phyloP scores from a whole-genome alignment of 2,329 filamentous ascomycete species.

The Colletotrichum sp. region DNA sequence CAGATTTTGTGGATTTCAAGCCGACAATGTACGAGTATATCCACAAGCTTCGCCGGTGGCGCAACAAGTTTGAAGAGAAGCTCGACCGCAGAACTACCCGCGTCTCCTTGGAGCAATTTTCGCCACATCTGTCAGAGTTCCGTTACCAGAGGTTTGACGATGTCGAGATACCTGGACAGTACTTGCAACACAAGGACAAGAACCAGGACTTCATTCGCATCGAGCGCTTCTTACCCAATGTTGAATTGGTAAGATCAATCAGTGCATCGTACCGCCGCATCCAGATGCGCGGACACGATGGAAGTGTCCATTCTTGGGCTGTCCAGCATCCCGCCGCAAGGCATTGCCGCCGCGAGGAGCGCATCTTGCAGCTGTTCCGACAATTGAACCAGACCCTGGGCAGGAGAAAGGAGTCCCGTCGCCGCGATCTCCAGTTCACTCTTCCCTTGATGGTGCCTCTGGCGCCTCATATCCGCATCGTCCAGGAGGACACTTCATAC shows the following conservation, averaged over 20 bases:
- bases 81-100: slow-evolving; percentile 81
- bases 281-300: slow-evolving; percentile 96
- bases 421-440: slow-evolving; percentile 94
- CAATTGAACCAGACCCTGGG: slow-evolving; percentile 93
- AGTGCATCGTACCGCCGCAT: slow-evolving; percentile 90
- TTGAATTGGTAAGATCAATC: slow-evolving; percentile 90
- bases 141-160: slow-evolving; percentile 98
- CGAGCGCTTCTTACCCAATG: slow-evolving; percentile 93
- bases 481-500: slow-evolving; percentile 94
- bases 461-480: slow-evolving; percentile 91
- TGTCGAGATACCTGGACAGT: slow-evolving; percentile 96
- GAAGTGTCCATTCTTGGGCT: slow-evolving; percentile 94
- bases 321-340: slow-evolving; percentile 94
- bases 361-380: slow-evolving; percentile 94
- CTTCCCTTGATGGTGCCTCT: slow-evolving; percentile 95
- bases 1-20: slow-evolving; percentile 94
- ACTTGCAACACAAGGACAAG: slow-evolving; percentile 96
- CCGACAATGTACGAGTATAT: slow-evolving; percentile 99
- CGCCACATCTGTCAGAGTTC: slow-evolving; percentile 93
- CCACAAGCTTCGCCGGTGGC: slow-evolving; percentile 92
- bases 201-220: slow-evolving; percentile 98
- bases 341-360: slow-evolving; percentile 91
- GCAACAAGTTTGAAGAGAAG: slow-evolving; percentile 97
- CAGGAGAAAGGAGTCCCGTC: slow-evolving; percentile 93
- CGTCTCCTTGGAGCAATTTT: slow-evolving; percentile 82